Conservation (phyloP, 23 red algal species). For the Chondrus crispus region DNA sequence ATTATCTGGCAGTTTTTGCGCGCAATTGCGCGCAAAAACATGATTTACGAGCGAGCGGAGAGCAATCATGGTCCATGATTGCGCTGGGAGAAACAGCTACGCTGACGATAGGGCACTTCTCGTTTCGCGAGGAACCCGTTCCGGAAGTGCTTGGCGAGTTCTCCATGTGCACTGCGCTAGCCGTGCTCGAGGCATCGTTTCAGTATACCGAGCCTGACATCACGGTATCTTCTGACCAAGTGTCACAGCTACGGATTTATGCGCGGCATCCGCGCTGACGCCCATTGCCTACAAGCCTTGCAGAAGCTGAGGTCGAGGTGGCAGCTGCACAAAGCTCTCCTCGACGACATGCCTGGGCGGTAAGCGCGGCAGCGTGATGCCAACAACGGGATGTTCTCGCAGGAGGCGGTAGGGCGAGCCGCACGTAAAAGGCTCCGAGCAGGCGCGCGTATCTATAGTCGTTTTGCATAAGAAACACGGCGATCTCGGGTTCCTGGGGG, state of each 20-base stretch:
- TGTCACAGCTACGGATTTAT: constrained; percentile 19
- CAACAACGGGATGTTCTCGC: constrained; percentile 48
- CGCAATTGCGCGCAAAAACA: not conserved
- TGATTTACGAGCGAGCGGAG: not conserved
- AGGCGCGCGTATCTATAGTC: constrained; percentile 75
- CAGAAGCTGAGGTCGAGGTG: not conserved
- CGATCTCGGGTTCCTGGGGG: constrained; percentile 29
- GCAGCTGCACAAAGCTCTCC: constrained; percentile 31
- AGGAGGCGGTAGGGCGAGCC: constrained; percentile 64
- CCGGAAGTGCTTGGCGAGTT: too few species aligned
- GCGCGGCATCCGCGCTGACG: not conserved
- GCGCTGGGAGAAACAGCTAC: not conserved
- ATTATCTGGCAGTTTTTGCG: too few species aligned
- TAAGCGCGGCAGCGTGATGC: constrained; percentile 73
- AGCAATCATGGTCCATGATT: too few species aligned
- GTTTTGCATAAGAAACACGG: constrained; percentile 58
- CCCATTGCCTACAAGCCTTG: not conserved
- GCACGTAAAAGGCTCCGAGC: constrained; percentile 83
- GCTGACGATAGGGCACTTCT: too few species aligned
- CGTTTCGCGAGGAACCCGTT: too few species aligned
- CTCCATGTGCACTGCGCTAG: not conserved
- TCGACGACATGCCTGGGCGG: constrained; percentile 51
- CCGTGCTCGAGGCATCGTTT: not conserved
- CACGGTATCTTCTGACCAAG: not conserved
- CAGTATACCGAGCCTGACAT: not conserved